Conservation (phyloP, 306 rosid species). For the Dryas octopetala region DNA sequence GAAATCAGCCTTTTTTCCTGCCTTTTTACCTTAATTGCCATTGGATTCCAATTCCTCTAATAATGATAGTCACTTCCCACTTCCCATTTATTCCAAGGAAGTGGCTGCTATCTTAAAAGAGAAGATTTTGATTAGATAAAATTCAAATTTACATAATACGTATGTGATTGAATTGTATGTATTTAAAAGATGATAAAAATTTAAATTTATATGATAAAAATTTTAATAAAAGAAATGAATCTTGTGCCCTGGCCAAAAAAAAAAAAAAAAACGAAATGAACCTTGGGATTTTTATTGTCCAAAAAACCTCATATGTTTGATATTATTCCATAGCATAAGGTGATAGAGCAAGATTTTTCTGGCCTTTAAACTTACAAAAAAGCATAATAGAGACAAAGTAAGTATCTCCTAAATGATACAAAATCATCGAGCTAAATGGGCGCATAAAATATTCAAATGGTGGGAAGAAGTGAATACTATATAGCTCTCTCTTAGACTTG, state of each 20-base stretch:
- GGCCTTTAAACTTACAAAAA: background rate
- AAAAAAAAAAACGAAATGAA: too few relatives aligned
- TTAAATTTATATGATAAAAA: too few relatives aligned
- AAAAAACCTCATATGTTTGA: too few relatives aligned
- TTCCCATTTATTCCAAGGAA: conserved; percentile 2
- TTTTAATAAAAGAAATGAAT: too few relatives aligned
- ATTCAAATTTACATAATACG: too few relatives aligned
- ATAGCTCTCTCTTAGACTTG: conserved; percentile 29
- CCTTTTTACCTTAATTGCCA: background rate
- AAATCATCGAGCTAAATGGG: background rate
- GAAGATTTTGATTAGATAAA: too few relatives aligned
- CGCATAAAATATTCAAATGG: background rate
- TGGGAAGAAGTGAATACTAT: background rate
- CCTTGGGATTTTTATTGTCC: too few relatives aligned
- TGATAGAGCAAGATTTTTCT: too few relatives aligned
- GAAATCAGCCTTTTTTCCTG: background rate
- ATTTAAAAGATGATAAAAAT: too few relatives aligned
- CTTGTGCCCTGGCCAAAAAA: too few relatives aligned
- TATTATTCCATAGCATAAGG: too few relatives aligned
- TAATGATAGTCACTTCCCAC: conserved; percentile 13
- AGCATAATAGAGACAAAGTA: conserved; percentile 16
- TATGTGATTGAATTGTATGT: too few relatives aligned
- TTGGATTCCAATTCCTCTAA: conserved; percentile 26
- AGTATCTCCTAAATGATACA: conserved; percentile 7
- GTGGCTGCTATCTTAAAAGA: background rate